These are phyloP conservation scores for Jatropha multifida DNA, from an alignment of 441 rosid genomes.

Conservation along the genomic window DNA sequence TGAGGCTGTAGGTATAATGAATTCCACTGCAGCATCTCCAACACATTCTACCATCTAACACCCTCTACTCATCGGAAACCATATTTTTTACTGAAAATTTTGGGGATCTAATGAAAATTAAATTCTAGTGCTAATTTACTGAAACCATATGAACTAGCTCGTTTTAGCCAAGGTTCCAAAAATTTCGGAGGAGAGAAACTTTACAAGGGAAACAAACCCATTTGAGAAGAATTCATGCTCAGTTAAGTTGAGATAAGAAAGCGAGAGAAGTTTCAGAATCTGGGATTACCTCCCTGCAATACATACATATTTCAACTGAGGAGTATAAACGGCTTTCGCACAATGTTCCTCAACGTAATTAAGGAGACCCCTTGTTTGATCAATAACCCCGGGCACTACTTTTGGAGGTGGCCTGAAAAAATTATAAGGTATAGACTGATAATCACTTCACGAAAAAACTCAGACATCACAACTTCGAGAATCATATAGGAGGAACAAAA, in stretches of 20 bases:
- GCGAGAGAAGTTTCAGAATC: slow-evolving; percentile 7
- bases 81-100: too few relatives aligned
- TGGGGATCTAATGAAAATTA: too few relatives aligned
- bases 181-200: too few relatives aligned
- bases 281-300: slow-evolving; percentile 75
- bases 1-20: neutral
- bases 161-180: neutral
- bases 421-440: neutral
- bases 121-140: too few relatives aligned
- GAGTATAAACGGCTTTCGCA: slow-evolving; percentile 68
- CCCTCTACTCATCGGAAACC: too few relatives aligned
- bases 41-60: too few relatives aligned
- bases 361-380: slow-evolving; percentile 94
- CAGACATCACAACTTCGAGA: neutral
- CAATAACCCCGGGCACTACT: slow-evolving; percentile 73
- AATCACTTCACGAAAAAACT: neutral
- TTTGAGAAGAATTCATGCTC: neutral
- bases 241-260: neutral
- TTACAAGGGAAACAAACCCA: neutral
- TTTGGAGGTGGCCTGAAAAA: slow-evolving; percentile 82
- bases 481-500: slow-evolving; percentile 1
- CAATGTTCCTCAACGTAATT: slow-evolving; percentile 69
- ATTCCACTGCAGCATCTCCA: too few relatives aligned
- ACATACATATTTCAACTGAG: slow-evolving; percentile 78
- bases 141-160: too few relatives aligned